Evolutionary conservation across 768 basidiomycete genomes (phyloP).

Genomic region (Sarcodon aspratus): DNA sequence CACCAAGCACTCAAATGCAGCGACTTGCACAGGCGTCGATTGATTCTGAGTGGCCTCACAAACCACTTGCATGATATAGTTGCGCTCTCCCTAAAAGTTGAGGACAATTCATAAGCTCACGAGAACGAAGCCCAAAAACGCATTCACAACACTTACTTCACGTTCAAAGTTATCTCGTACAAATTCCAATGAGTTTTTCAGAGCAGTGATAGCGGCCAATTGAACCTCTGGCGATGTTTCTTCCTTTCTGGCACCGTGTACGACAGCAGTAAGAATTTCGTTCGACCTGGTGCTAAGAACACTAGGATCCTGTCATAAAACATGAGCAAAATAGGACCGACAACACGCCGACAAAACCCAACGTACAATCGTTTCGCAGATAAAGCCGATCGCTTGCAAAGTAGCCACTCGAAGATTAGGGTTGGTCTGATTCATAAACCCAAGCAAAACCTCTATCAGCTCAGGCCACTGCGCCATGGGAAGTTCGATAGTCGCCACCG

Average conservation of each 20-base stretch:
- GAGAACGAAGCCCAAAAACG: neutral
- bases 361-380: slow-evolving; percentile 94
- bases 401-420: slow-evolving; percentile 75
- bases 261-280: slow-evolving; percentile 96
- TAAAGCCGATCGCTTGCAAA: slow-evolving; percentile 90
- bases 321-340: slow-evolving; percentile 6
- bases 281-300: slow-evolving; percentile 83
- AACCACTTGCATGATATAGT: slow-evolving; percentile 99
- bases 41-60: slow-evolving; percentile 94
- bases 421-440: slow-evolving; percentile 70
- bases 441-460: slow-evolving; percentile 78
- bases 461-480: slow-evolving; percentile 84
- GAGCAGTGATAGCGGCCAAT: slow-evolving; percentile 81
- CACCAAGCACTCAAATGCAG: slow-evolving; percentile 90
- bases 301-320: slow-evolving; percentile 71
- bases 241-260: slow-evolving; percentile 95
- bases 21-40: slow-evolving; percentile 79
- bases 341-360: slow-evolving; percentile 4
- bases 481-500: slow-evolving; percentile 89
- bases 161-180: slow-evolving; percentile 97
- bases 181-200: slow-evolving; percentile 95
- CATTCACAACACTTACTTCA: slow-evolving; percentile 48
- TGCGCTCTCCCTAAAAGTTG: slow-evolving; percentile 76
- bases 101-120: neutral
- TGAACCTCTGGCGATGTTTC: slow-evolving; percentile 89